phyloP scores from a whole-genome alignment of 805 yeast species.

The Lachancea nothofagi region DNA sequence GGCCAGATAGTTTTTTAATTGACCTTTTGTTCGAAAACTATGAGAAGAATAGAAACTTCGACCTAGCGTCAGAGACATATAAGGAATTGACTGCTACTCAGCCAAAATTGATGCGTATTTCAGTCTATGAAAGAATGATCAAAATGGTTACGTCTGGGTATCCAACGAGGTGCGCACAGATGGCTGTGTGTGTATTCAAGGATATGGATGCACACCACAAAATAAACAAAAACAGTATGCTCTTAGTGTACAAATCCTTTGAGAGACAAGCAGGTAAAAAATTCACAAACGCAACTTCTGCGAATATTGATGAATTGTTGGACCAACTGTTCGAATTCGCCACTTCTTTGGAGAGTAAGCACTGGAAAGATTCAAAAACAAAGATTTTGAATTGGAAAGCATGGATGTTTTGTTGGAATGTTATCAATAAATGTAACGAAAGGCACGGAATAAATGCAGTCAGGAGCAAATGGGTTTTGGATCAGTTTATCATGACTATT shows the following conservation, averaged over 20 bases:
- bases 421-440: constrained; percentile 17
- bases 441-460: constrained; percentile 10
- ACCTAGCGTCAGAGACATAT: constrained; percentile 19
- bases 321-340: constrained; percentile 16
- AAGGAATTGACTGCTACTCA: constrained; percentile 5
- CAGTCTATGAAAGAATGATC: constrained; percentile 4
- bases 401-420: constrained; percentile 25
- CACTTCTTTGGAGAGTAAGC: constrained; percentile 15
- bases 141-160: constrained; percentile 4
- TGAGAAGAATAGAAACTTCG: constrained; percentile 11
- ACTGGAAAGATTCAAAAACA: constrained; percentile 10
- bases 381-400: constrained; percentile 18
- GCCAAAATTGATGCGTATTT: constrained; percentile 9
- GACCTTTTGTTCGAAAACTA: constrained; percentile 5
- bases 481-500: constrained; percentile 20
- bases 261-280: constrained; percentile 22
- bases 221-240: constrained; percentile 12
- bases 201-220: constrained; percentile 21
- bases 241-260: constrained; percentile 25
- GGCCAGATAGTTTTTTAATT: not conserved
- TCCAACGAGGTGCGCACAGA: constrained; percentile 3
- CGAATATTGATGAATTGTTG: constrained; percentile 12
- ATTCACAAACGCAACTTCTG: constrained; percentile 11
- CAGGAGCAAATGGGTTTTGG: constrained; percentile 12
- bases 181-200: constrained; percentile 2